Base-by-base conservation (phyloP, 129 eudicot species). In the Helianthus tuberosus region DNA sequence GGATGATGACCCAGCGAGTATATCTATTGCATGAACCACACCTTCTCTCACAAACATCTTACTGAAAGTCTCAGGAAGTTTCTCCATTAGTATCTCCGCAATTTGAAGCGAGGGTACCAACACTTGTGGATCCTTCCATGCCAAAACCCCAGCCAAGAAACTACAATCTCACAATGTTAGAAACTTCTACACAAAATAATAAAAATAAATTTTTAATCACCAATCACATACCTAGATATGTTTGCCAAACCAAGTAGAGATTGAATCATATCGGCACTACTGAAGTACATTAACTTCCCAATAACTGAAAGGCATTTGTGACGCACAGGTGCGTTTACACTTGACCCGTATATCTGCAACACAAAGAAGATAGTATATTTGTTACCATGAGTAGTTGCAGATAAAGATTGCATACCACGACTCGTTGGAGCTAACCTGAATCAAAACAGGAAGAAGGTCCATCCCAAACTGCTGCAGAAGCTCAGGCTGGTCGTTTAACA, bases 41-140 rank as follows among this genome's bases (percentile, higher is more conserved):
- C 99, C 99, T 86, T 95, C 99, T 71, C 96, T 86, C 16, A 89
- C 89, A 75, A 91, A 95, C 93, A 95, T 95, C 86, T 95, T 95
- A 71, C 94, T 83, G 78, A 95, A 95, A 63, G 91, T 91, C 39
- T 78, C 90, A 1, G 99, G 97, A 47, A 95, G 96, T 74, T 95
- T 95, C 75, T 95, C 93, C 97, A 95, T 95, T 64, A 95, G 67
- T 49, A 95, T 95, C 81, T 95, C 96, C 0, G 99, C 87, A 39
- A 95, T 87, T 75, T 95, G 97, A 51, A 95, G 99, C 38, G 99
- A 91, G 57, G 99, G 96, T 55, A 95, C 83, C 84, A 95, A 20
- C 11, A 95, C 96, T 77, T 95, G 99, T 1, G 99, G 97, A 81
- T 95, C 99, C 83, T 95, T 95, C 96, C 94, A 91, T 15, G 97